phyloP scores from a whole-genome alignment of 805 yeast genomes.

The Debaryomyces castellii region DNA sequence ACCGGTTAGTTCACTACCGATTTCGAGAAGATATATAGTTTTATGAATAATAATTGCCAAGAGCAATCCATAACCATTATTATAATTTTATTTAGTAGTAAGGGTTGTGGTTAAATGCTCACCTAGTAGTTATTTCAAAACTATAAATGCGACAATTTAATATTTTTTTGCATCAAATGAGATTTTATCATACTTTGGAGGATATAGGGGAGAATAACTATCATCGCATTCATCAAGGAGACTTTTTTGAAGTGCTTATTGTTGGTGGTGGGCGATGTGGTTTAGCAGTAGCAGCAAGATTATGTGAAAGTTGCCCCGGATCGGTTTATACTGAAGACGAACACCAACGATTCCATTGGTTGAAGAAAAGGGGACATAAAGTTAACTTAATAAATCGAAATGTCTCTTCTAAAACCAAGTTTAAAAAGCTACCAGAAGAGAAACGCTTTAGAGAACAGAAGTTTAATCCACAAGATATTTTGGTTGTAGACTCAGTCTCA shows the following conservation, averaged over 20 bases:
- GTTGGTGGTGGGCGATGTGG: conserved; percentile 50
- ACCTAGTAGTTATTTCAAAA: conserved; percentile 9
- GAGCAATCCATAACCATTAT: too few species aligned
- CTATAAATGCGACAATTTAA: conserved; percentile 1
- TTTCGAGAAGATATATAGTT: neutral
- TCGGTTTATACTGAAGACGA: conserved; percentile 47
- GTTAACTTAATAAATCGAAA: conserved; percentile 22
- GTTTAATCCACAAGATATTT: conserved; percentile 25
- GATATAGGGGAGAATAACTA: neutral
- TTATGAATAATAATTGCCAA: neutral
- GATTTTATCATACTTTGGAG: too few species aligned
- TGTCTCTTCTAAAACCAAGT: conserved; percentile 11
- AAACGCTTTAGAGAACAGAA: conserved; percentile 10
- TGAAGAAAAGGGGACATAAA: conserved; percentile 28
- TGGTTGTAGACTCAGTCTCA: conserved; percentile 35
- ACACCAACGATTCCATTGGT: conserved; percentile 48
- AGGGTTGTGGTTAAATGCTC: conserved; percentile 4
- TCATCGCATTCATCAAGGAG: conserved; percentile 9
- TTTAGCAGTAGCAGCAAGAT: conserved; percentile 39
- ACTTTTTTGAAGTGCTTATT: conserved; percentile 37
- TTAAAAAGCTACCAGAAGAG: conserved; percentile 8
- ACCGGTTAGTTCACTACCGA: too few species aligned
- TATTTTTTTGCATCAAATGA: neutral
- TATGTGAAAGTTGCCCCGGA: conserved; percentile 43
- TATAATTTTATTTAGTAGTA: too few species aligned